These are phyloP conservation scores for Ophiostoma quercus DNA, from an alignment of 2,329 filamentous ascomycete species.

Conservation along the genomic window DNA sequence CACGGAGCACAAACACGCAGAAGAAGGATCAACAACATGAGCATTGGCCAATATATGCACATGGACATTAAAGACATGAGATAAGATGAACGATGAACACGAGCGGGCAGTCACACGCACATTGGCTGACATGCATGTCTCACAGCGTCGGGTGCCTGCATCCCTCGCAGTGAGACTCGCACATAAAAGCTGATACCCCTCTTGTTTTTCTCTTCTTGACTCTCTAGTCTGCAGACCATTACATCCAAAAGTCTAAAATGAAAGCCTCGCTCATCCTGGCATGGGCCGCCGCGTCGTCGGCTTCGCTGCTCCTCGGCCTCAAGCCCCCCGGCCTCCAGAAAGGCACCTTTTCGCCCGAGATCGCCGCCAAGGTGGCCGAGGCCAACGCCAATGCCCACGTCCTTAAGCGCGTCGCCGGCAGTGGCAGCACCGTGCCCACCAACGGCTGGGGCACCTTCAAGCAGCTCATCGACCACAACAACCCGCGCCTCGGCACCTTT, in stretches of 20 bases:
- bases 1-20: background rate
- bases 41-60: too few relatives aligned
- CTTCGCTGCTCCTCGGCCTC: background rate
- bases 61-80: background rate
- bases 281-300: background rate
- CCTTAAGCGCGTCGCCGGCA: background rate
- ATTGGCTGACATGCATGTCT: background rate
- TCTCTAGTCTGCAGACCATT: background rate
- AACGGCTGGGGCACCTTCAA: slow-evolving; percentile 33
- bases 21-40: background rate
- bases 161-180: background rate
- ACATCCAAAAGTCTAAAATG: background rate
- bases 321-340: slow-evolving; percentile 14
- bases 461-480: slow-evolving; percentile 40
- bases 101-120: background rate
- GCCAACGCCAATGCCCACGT: slow-evolving; percentile 11
- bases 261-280: background rate
- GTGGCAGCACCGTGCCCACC: background rate
- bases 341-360: slow-evolving; percentile 16
- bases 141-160: background rate
- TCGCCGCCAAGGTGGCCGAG: slow-evolving; percentile 16
- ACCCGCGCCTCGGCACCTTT: slow-evolving; percentile 41
- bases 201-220: background rate
- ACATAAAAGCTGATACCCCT: background rate
- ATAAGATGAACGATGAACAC: background rate